phyloP scores from a whole-genome alignment of 495 filamentous ascomycete genomes.

The Tuber aestivum region DNA sequence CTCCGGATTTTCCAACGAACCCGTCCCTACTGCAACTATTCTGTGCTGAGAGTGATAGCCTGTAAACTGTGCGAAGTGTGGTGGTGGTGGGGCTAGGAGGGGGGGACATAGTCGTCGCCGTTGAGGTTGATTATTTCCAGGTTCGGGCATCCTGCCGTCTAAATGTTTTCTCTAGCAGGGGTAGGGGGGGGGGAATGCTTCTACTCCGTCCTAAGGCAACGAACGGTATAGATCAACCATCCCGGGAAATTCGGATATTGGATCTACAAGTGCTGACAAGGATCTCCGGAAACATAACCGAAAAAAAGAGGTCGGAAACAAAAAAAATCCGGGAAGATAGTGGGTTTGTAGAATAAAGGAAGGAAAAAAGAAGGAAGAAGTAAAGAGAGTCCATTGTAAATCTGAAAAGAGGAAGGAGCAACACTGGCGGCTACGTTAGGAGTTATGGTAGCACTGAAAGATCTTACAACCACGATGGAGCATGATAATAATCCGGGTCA shows the following conservation, averaged over 20 bases:
- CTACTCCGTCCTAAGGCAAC: not conserved
- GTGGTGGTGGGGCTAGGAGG: not conserved
- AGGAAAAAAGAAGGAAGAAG: not conserved
- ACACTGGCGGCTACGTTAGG: not conserved
- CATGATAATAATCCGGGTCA: constrained; percentile 1
- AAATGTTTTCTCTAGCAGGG: not conserved
- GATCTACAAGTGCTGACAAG: not conserved
- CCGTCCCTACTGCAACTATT: not conserved
- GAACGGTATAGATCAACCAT: not conserved
- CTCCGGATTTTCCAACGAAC: not conserved
- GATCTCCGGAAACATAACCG: not conserved
- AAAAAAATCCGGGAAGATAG: not conserved
- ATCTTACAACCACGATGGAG: not conserved
- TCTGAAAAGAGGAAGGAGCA: not conserved
- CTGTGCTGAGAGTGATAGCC: not conserved
- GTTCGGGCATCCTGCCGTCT: not conserved
- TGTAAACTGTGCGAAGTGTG: not conserved
- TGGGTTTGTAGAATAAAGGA: not conserved
- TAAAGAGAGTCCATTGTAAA: not conserved
- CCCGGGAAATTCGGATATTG: not conserved
- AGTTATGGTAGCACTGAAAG: not conserved
- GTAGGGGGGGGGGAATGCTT: not conserved
- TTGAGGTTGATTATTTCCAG: not conserved
- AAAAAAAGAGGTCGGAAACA: not conserved
- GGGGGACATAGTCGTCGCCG: not conserved